Evolutionary conservation across 2,329 filamentous ascomycete species (phyloP).

Genomic region (Fusarium multiceps): DNA sequence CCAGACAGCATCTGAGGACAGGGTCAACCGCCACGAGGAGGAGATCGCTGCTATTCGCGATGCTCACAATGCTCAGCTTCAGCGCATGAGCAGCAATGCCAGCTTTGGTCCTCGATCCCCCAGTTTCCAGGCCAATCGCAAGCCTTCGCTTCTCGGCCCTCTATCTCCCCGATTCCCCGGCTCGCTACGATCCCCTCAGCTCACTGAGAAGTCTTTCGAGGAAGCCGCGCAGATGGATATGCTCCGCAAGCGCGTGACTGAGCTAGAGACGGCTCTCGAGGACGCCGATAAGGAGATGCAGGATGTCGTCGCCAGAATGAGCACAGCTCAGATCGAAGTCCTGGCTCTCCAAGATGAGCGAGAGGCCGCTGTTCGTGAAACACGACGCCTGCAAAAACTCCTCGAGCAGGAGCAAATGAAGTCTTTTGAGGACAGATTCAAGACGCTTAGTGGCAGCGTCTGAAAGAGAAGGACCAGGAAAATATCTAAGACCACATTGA

Average conservation of each 20-base stretch:
- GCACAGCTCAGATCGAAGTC: constrained; percentile 83
- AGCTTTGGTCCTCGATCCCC: constrained; percentile 50
- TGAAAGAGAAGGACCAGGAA: constrained; percentile 28
- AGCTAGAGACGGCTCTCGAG: constrained; percentile 79
- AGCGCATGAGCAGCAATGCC: constrained; percentile 71
- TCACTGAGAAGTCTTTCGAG: constrained; percentile 72
- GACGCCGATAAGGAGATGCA: constrained; percentile 79
- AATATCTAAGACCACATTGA: constrained; percentile 15
- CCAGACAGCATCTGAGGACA: constrained; percentile 88
- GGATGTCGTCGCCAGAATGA: constrained; percentile 83
- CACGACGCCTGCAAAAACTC: constrained; percentile 73
- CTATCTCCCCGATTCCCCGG: constrained; percentile 51
- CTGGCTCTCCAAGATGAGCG: constrained; percentile 80
- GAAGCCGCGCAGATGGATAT: constrained; percentile 79
- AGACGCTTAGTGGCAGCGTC: constrained; percentile 47
- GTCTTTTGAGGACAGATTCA: constrained; percentile 55
- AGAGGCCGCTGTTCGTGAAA: constrained; percentile 79
- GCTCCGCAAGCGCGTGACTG: constrained; percentile 81
- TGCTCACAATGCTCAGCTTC: constrained; percentile 79
- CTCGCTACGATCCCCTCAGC: constrained; percentile 55
- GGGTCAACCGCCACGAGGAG: constrained; percentile 84
- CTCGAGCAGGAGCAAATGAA: constrained; percentile 73
- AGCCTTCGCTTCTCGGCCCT: constrained; percentile 52
- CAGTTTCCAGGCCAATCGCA: constrained; percentile 47
- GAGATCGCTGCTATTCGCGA: constrained; percentile 82